These are phyloP conservation scores for Caloboletus inedulis DNA, from an alignment of 1,284 basidiomycete species.

Conservation along the genomic window DNA sequence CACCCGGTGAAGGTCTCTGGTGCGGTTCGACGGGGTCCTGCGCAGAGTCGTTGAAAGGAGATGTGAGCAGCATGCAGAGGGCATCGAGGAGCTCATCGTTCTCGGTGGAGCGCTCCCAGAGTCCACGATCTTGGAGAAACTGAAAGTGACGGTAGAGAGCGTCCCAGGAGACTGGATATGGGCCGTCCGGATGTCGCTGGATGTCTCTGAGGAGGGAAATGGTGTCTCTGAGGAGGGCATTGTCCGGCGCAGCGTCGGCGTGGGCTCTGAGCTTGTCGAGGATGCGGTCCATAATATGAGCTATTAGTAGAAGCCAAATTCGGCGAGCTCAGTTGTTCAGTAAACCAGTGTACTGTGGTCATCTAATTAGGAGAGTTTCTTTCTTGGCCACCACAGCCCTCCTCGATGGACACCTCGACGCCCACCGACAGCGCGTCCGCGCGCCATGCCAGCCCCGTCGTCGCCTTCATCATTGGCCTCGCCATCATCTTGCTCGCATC, in stretches of 20 bases:
- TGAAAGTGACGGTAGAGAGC: conserved; percentile 24
- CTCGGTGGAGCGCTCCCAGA: conserved; percentile 34
- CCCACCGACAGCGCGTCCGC: conserved; percentile 30
- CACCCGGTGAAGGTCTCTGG: neutral
- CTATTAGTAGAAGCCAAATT: neutral
- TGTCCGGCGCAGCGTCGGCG: conserved; percentile 6
- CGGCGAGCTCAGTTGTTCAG: neutral
- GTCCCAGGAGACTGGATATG: conserved; percentile 26
- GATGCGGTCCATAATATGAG: conserved; percentile 26
- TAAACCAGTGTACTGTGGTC: no score
- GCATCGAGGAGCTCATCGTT: conserved; percentile 34
- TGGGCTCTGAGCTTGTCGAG: conserved; percentile 23
- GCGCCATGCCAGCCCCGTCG: conserved; percentile 55
- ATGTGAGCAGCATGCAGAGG: conserved; percentile 21
- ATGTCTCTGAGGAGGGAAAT: conserved; percentile 21
- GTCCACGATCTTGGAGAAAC: conserved; percentile 29
- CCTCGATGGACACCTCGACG: conserved; percentile 19
- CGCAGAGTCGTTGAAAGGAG: conserved; percentile 7
- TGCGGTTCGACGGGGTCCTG: neutral
- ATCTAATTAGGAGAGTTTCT: conserved; percentile 26
- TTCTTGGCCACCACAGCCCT: conserved; percentile 4
- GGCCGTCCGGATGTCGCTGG: conserved; percentile 20
- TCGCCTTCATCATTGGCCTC: conserved; percentile 78
- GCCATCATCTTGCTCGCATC: conserved; percentile 75
- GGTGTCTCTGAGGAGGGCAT: conserved; percentile 22